Base-by-base conservation (phyloP, 768 basidiomycete genomes). In the Termitomyces sp. region DNA sequence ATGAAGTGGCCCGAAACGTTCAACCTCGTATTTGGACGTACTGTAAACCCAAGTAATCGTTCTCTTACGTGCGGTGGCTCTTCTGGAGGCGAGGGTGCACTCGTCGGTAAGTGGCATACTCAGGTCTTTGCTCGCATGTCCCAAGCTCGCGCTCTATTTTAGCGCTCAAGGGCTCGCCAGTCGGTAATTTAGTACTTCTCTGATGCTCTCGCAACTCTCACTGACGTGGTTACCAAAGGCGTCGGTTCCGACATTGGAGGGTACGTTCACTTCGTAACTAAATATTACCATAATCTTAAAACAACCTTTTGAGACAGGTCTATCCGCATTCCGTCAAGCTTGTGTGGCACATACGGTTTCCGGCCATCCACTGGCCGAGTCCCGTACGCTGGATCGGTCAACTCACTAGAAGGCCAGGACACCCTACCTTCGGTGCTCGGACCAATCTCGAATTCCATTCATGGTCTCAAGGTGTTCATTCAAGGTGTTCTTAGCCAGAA, bases 241-340 rank as follows among this genome's bases (percentile, higher is more conserved):
- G 81, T 92, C 12, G 92, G 91, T 46, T 87, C 91, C 30, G 92
- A 93, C 68, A 82, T 93, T 59, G 88, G 87, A 66, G 89, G 90
- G 89, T 88, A 67, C 66, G 66, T 57, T 23, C 26, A 50, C 38
- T 41, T 10, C 16, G 26, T 28, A 10, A 28, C 7, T 23, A 8
- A 9, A 43, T 43, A 26, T 26, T 4, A 16, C 23, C 10, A 5
- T 26, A 9, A 32, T 51, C 50, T 41, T 13, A 28, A 55, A 12
- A 36, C 32, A 32, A 32, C 3, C 32, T 36, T 32, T 36, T 55
- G 14, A 53, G n/a, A 52, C 40, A 89, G 88, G 4, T 91, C 90
- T 4, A 67, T 91, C 28, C 84, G 91, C 20, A 85, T 89, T 57
- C 91, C 91, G 5, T 69, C 84, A 8, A 80, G 79, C 0, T 84